phyloP scores from a whole-genome alignment of 192 early-diverging fungal species.

The Rhizophagus prolifer region DNA sequence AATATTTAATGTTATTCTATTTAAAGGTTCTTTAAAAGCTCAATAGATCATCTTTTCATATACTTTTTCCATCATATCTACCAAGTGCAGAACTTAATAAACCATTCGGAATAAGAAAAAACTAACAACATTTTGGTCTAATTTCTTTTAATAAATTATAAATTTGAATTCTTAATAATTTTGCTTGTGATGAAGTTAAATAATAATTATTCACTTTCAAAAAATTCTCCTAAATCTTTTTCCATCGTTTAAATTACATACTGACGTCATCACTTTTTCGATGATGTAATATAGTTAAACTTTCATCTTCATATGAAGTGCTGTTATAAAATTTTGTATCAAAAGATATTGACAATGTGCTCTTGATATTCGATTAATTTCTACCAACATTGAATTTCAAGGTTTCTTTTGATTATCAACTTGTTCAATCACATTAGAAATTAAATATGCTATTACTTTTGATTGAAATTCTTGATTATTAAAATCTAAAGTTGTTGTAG shows the following conservation, averaged over 20 bases:
- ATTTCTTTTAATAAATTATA: slow-evolving; percentile 61
- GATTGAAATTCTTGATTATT: slow-evolving; percentile 62
- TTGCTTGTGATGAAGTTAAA: slow-evolving; percentile 50
- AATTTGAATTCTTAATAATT: slow-evolving; percentile 51
- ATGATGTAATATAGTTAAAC: slow-evolving; percentile 37
- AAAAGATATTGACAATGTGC: slow-evolving; percentile 61
- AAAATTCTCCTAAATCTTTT: slow-evolving; percentile 65
- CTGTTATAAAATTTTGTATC: slow-evolving; percentile 68
- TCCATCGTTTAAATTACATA: slow-evolving; percentile 58
- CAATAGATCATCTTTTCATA: slow-evolving; percentile 59
- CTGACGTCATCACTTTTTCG: slow-evolving; percentile 45
- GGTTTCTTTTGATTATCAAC: slow-evolving; percentile 42
- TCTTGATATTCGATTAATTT: slow-evolving; percentile 69
- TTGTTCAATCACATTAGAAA: slow-evolving; percentile 58
- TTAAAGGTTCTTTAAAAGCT: slow-evolving; percentile 41
- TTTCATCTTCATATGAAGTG: slow-evolving; percentile 47
- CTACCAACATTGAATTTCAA: slow-evolving; percentile 17
- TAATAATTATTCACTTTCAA: slow-evolving; percentile 58
- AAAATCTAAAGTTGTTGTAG: slow-evolving; percentile 47
- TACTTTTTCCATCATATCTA: slow-evolving; percentile 71
- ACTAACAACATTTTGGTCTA: slow-evolving; percentile 71
- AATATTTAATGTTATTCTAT: slow-evolving; percentile 13
- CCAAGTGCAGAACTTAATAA: slow-evolving; percentile 76
- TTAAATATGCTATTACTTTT: slow-evolving; percentile 62
- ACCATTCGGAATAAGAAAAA: slow-evolving; percentile 77